Evolutionary conservation across 1,284 basidiomycete species (phyloP).

Genomic region (Vanrija sp.): DNA sequence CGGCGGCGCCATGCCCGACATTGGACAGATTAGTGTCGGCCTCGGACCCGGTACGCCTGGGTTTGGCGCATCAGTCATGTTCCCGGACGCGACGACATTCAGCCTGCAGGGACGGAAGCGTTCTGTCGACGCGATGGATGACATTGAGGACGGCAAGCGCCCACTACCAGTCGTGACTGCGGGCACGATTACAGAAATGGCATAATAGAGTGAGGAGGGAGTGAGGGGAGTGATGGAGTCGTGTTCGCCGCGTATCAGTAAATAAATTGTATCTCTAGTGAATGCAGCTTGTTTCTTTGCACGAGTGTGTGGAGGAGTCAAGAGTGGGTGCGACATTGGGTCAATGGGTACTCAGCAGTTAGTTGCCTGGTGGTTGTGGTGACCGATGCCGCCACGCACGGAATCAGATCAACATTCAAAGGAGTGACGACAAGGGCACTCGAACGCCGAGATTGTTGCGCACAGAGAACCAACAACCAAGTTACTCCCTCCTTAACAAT

Average conservation of each 20-base stretch:
- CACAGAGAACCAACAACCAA: too few species aligned
- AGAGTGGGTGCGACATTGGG: too few species aligned
- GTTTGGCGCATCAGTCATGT: constrained; percentile 36
- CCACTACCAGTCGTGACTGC: constrained; percentile 2
- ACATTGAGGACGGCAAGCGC: constrained; percentile 15
- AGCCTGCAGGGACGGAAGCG: constrained; percentile 30
- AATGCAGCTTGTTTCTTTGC: neutral
- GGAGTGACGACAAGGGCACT: too few species aligned
- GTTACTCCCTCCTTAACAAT: too few species aligned
- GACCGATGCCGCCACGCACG: neutral
- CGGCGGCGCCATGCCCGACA: constrained; percentile 28
- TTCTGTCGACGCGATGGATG: constrained; percentile 34
- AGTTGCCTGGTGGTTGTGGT: too few species aligned
- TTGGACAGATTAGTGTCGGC: constrained; percentile 10
- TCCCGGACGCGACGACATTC: constrained; percentile 21
- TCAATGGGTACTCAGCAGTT: too few species aligned
- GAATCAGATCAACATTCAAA: too few species aligned
- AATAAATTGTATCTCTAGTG: neutral
- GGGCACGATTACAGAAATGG: constrained; percentile 11
- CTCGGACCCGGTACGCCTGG: constrained; percentile 9
- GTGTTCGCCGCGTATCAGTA: neutral
- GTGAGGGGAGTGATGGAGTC: neutral
- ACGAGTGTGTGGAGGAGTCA: too few species aligned
- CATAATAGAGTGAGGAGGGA: neutral
- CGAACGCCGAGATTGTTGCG: too few species aligned